Evolutionary conservation across 2,329 filamentous ascomycete species (phyloP).

Genomic region (Emmonsia crescens): DNA sequence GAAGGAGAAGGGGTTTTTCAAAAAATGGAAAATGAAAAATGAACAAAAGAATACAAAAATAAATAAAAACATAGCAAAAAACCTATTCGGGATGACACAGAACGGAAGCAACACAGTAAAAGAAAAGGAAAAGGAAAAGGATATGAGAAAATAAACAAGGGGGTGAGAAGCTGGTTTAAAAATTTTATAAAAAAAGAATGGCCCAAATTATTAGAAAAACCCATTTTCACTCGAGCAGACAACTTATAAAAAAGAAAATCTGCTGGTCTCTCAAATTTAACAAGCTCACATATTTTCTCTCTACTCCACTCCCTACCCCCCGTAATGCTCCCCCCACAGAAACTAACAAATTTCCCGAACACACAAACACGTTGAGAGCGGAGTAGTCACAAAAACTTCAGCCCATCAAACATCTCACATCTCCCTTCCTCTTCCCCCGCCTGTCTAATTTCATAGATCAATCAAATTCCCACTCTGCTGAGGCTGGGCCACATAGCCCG

Average conservation of each 20-base stretch:
- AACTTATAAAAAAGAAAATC: too few relatives aligned
- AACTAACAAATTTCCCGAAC: not conserved
- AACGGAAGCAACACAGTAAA: not conserved
- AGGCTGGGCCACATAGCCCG: constrained; percentile 33
- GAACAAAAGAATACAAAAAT: not conserved
- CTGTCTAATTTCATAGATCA: constrained; percentile 38
- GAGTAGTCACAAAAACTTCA: too few relatives aligned
- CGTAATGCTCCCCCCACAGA: not conserved
- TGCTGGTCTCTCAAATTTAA: not conserved
- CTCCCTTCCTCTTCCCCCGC: not conserved
- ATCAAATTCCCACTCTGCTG: constrained; percentile 49
- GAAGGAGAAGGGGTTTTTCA: not conserved
- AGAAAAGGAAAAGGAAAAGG: not conserved
- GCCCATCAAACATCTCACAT: not conserved
- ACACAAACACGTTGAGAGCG: not conserved
- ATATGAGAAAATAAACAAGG: not conserved
- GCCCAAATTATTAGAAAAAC: not conserved
- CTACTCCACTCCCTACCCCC: too few relatives aligned
- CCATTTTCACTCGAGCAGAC: not conserved
- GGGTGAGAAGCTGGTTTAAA: not conserved
- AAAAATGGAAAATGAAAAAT: not conserved
- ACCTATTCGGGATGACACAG: not conserved
- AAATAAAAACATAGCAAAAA: not conserved
- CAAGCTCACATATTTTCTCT: too few relatives aligned
- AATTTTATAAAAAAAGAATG: not conserved